These are phyloP conservation scores for Akanthomyces lecanii DNA, from an alignment of 2,329 filamentous ascomycete genomes.

Conservation along the genomic window DNA sequence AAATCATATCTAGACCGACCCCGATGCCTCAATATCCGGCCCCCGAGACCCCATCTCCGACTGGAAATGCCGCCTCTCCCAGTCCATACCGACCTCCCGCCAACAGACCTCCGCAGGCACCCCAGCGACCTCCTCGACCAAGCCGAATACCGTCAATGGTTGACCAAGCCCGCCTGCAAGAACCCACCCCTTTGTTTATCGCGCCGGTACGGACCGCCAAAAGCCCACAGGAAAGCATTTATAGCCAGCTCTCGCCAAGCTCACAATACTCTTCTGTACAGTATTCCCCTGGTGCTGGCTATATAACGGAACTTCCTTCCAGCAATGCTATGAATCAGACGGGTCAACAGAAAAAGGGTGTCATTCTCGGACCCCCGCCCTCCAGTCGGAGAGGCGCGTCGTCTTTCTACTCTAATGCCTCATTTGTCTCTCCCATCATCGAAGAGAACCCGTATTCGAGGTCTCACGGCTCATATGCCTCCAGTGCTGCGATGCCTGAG, in stretches of 20 bases:
- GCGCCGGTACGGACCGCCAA: constrained; percentile 30
- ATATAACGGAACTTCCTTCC: constrained; percentile 57
- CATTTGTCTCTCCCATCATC: constrained; percentile 70
- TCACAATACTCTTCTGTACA: constrained; percentile 26
- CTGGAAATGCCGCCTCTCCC: constrained; percentile 28
- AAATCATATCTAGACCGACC: constrained; percentile 50
- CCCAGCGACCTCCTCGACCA: constrained; percentile 56
- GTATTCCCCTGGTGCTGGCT: constrained; percentile 40
- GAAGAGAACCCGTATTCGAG: constrained; percentile 60
- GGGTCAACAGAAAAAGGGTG: constrained; percentile 41
- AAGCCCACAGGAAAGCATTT: constrained; percentile 30
- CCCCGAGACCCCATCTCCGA: constrained; percentile 35
- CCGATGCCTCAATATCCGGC: constrained; percentile 54
- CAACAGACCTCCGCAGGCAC: constrained; percentile 45
- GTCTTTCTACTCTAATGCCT: constrained; percentile 61
- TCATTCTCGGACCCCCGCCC: constrained; percentile 56
- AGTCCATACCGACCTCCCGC: constrained; percentile 48
- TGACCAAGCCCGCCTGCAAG: constrained; percentile 52
- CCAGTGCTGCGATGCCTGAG: constrained; percentile 67
- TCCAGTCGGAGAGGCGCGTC: constrained; percentile 57
- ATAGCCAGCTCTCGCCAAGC: background rate
- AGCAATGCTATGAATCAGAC: constrained; percentile 30
- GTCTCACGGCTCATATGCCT: constrained; percentile 63
- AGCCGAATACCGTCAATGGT: constrained; percentile 57
- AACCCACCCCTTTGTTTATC: constrained; percentile 50